Percentiles rank a stretch among this genome's conserved stretches.
phyloP scores from a whole-genome alignment of 129 eudicot genomes.

The Pittosporum tobira region DNA sequence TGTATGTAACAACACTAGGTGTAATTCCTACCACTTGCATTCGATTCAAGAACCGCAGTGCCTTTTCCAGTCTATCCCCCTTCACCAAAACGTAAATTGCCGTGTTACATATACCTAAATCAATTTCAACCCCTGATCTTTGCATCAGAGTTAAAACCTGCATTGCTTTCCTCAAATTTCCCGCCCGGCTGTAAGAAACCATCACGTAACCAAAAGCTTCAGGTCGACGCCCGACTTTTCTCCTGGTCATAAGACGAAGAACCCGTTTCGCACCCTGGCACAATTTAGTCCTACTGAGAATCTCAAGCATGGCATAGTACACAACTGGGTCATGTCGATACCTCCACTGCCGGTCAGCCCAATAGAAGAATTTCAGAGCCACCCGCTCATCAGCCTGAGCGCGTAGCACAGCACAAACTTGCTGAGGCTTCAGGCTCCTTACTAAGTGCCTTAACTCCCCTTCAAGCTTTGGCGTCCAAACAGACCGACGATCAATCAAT shows the following conservation, averaged over 20 bases:
- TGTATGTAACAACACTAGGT: conserved; percentile 69
- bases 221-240: conserved; percentile 30
- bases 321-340: conserved; percentile 63
- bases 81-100: conserved; percentile 68
- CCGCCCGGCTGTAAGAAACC: conserved; percentile 75
- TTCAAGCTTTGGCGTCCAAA: conserved; percentile 66
- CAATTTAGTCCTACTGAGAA: conserved; percentile 62
- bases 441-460: conserved; percentile 43
- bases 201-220: conserved; percentile 60
- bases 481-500: conserved; percentile 41
- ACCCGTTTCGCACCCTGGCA: conserved; percentile 73
- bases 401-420: conserved; percentile 56
- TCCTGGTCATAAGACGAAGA: conserved; percentile 56
- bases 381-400: conserved; percentile 54
- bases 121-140: conserved; percentile 44
- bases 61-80: conserved; percentile 52
- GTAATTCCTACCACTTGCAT: conserved; percentile 54
- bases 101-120: conserved; percentile 50
- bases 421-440: conserved; percentile 60
- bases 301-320: conserved; percentile 63
- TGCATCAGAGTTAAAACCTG: conserved; percentile 60
- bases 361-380: conserved; percentile 70
- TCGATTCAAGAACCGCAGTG: conserved; percentile 48
- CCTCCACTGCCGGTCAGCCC: conserved; percentile 88
- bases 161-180: conserved; percentile 58